Conservation (phyloP, 257 asterid genomes). For the Prunella vulgaris region DNA sequence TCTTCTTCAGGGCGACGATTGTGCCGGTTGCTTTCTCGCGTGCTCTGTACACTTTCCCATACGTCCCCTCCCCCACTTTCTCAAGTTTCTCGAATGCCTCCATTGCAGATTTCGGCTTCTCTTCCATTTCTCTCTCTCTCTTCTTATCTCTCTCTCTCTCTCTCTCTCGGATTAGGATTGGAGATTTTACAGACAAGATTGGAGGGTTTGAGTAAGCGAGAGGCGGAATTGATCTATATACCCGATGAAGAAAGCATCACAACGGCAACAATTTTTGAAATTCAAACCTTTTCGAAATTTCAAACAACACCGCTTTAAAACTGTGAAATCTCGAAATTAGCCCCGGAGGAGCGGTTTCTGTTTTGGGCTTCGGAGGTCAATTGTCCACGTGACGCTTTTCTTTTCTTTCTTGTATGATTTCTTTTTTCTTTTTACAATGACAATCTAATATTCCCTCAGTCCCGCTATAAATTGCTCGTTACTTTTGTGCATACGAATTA, state of each 20-base stretch:
- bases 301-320: not conserved
- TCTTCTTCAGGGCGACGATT: constrained; percentile 87
- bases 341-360: constrained; percentile 23
- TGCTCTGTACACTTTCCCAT: constrained; percentile 93
- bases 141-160: not conserved
- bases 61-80: constrained; percentile 94
- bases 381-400: too few species aligned
- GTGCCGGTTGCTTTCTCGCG: constrained; percentile 87
- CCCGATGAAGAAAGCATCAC: not conserved
- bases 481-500: too few species aligned
- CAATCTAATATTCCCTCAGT: too few species aligned
- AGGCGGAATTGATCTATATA: constrained; percentile 12
- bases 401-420: too few species aligned
- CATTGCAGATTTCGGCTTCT: constrained; percentile 61
- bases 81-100: constrained; percentile 91
- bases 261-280: constrained; percentile 37
- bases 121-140: constrained; percentile 23
- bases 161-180: not conserved
- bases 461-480: too few species aligned
- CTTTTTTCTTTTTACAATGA: too few species aligned
- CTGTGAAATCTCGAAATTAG: constrained; percentile 13
- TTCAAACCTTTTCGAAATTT: constrained; percentile 32
- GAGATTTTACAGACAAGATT: constrained; percentile 9
- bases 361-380: not conserved
- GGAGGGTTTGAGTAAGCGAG: not conserved